phyloP scores from a whole-genome alignment of 2,329 filamentous ascomycete species.

The Cephalotrichum gorgonifer region DNA sequence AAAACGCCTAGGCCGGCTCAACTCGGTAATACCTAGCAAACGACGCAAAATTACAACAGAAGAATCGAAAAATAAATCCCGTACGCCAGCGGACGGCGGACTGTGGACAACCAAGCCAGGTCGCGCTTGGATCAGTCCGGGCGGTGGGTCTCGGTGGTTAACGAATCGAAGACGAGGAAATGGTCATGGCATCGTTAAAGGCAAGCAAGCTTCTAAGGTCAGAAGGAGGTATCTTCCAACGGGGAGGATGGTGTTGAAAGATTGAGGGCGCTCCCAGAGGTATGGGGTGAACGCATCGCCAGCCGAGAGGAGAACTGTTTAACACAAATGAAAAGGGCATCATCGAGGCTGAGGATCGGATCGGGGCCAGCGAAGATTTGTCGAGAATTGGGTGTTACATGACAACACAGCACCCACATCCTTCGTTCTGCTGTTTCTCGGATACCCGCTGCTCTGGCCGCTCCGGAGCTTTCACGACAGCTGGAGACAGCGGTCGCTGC shows the following conservation, averaged over 20 bases:
- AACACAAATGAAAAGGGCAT: neutral
- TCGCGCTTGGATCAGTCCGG: too few relatives aligned
- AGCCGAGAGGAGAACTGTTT: conserved; percentile 7
- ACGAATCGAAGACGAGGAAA: conserved; percentile 1
- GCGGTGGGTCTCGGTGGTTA: neutral
- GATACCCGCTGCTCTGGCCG: conserved; percentile 15
- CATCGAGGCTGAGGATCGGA: conserved; percentile 1
- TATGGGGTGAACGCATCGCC: conserved; percentile 16
- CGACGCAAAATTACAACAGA: neutral
- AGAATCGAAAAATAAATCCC: neutral
- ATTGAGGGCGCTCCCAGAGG: conserved; percentile 16
- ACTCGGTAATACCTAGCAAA: neutral
- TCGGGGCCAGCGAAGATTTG: neutral
- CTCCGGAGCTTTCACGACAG: conserved; percentile 7
- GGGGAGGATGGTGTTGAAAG: neutral
- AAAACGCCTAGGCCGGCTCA: neutral
- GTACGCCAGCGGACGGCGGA: neutral
- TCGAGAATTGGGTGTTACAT: conserved; percentile 25
- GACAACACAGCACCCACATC: conserved; percentile 41
- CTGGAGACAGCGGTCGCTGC: conserved; percentile 5
- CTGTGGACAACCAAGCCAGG: neutral
- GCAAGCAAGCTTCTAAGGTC: neutral
- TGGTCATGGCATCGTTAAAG: conserved; percentile 1
- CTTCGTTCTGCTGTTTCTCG: conserved; percentile 26
- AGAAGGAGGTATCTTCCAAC: neutral